These are phyloP conservation scores for Pontederia paniculata DNA, from an alignment of 176 grass and related monocot species.

Conservation along the genomic window DNA sequence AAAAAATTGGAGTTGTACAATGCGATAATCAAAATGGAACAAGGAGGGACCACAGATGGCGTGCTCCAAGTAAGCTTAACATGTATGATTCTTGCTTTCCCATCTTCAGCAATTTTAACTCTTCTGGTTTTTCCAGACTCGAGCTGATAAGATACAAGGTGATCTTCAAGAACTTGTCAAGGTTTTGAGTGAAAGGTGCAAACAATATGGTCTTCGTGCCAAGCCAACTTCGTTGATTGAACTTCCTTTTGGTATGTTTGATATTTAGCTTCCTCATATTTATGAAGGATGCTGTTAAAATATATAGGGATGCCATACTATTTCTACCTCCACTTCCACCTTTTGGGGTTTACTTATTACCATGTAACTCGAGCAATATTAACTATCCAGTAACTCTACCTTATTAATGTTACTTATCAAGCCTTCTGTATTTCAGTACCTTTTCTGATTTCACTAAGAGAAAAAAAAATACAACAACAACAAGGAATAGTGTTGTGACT, in stretches of 20 bases:
- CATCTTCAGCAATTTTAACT: background rate
- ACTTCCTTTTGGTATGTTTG: slow-evolving; percentile 85
- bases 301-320: no score
- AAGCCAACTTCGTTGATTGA: slow-evolving; percentile 87
- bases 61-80: slow-evolving; percentile 48
- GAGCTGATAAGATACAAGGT: slow-evolving; percentile 69
- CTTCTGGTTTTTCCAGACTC: slow-evolving; percentile 35
- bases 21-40: slow-evolving; percentile 70
- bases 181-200: slow-evolving; percentile 85
- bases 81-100: background rate
- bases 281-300: background rate
- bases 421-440: no score
- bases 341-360: no score
- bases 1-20: slow-evolving; percentile 95
- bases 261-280: background rate
- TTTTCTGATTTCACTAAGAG: no score
- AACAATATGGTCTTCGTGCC: slow-evolving; percentile 84
- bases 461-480: no score
- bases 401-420: no score
- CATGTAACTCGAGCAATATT: no score
- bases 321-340: no score
- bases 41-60: slow-evolving; percentile 60
- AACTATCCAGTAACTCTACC: no score
- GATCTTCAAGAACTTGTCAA: slow-evolving; percentile 76
- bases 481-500: no score